phyloP scores from a whole-genome alignment of 2,329 filamentous ascomycete species.

The Verruconis gallopava region DNA sequence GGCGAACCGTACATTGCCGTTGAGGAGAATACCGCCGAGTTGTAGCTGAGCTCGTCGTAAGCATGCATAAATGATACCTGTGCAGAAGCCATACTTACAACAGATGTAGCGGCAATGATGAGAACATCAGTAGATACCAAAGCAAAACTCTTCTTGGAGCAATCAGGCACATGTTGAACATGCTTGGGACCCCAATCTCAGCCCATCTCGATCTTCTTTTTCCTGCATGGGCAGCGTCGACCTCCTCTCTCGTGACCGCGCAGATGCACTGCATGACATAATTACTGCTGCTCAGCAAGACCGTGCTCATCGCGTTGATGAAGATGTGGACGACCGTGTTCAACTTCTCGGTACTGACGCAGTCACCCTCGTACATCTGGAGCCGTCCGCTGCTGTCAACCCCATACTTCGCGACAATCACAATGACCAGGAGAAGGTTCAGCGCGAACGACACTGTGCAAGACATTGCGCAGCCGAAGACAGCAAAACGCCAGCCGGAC shows the following conservation, averaged over 20 bases:
- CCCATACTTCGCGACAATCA: not conserved
- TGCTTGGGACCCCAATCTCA: constrained; percentile 17
- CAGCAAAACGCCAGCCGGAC: not conserved
- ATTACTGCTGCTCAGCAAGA: constrained; percentile 16
- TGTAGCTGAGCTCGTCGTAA: too few species aligned
- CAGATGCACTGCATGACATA: constrained; percentile 17
- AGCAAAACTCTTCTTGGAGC: constrained; percentile 8
- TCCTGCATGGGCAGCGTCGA: constrained; percentile 15
- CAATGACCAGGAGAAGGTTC: constrained; percentile 1
- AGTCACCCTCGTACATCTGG: constrained; percentile 9
- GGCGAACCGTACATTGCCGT: not conserved
- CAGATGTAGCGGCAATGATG: constrained; percentile 16
- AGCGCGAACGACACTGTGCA: constrained; percentile 4
- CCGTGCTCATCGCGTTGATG: constrained; percentile 16
- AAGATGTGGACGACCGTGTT: constrained; percentile 12
- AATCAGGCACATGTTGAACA: constrained; percentile 14
- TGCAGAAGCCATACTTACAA: constrained; percentile 10
- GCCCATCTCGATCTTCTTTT: constrained; percentile 12
- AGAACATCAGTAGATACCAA: constrained; percentile 14
- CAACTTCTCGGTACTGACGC: constrained; percentile 8
- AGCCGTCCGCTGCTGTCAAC: not conserved
- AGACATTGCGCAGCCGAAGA: not conserved
- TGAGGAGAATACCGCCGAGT: constrained; percentile 17
- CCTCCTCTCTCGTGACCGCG: constrained; percentile 16
- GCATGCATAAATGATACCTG: too few species aligned